These are phyloP conservation scores for Byssochlamys sp. DNA, from an alignment of 2,329 filamentous ascomycete species.

Conservation along the genomic window DNA sequence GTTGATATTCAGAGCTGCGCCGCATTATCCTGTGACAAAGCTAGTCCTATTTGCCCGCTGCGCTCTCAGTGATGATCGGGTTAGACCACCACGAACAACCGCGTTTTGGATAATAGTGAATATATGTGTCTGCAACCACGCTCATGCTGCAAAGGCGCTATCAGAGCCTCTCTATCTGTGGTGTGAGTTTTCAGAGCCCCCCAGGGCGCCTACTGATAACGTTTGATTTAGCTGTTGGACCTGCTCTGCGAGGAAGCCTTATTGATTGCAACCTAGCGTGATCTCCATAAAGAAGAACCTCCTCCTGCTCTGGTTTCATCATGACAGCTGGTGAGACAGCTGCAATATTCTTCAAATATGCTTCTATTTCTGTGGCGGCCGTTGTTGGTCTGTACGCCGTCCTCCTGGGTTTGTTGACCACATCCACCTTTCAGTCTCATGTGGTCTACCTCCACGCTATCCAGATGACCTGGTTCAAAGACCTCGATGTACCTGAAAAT, in stretches of 20 bases:
- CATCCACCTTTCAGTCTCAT: constrained; percentile 43
- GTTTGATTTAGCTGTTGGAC: background rate
- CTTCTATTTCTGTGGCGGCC: constrained; percentile 14
- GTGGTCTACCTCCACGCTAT: constrained; percentile 49
- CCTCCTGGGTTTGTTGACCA: constrained; percentile 39
- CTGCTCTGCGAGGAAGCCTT: background rate
- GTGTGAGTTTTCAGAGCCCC: background rate
- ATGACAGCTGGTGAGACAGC: background rate
- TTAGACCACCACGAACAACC: no score
- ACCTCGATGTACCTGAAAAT: constrained; percentile 40
- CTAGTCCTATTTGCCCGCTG: no score
- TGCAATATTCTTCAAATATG: constrained; percentile 9
- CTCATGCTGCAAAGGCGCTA: no score
- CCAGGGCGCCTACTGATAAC: background rate
- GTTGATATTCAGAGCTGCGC: no score
- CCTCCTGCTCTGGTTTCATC: background rate
- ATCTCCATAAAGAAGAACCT: background rate
- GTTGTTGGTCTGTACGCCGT: constrained; percentile 31
- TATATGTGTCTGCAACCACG: background rate
- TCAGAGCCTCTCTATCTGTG: background rate
- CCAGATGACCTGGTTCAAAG: constrained; percentile 47
- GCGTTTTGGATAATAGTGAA: no score
- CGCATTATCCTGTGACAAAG: no score
- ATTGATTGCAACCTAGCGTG: background rate
- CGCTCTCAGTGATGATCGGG: no score